Percentiles rank a stretch among this genome's conserved stretches.
phyloP scores from a whole-genome alignment of 768 basidiomycete genomes.

The Udeniomyces megalosporus region DNA sequence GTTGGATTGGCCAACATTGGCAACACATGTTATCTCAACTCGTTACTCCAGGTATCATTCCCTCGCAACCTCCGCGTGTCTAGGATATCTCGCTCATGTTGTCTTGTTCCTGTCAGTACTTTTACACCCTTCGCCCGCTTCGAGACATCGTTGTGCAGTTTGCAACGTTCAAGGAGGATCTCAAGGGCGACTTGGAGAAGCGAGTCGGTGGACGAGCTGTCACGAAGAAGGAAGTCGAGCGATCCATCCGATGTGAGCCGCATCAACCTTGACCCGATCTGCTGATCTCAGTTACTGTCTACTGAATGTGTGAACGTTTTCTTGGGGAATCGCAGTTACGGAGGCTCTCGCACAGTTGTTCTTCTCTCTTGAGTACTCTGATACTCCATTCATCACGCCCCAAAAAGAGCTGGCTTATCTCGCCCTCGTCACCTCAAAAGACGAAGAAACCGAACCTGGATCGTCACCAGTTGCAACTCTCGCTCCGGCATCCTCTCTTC shows the following conservation, averaged over 20 bases:
- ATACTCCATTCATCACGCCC: constrained; percentile 56
- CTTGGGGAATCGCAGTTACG: constrained; percentile 43
- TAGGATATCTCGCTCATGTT: too few relatives aligned
- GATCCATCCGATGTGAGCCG: constrained; percentile 64
- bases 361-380: constrained; percentile 51
- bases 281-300: not conserved
- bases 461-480: too few relatives aligned
- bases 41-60: constrained; percentile 48
- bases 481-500: not conserved
- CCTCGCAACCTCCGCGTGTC: too few relatives aligned
- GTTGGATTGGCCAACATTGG: constrained; percentile 76
- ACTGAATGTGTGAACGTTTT: not conserved
- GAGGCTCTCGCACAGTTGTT: constrained; percentile 63
- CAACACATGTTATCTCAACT: constrained; percentile 71
- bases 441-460: constrained; percentile 14
- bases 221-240: constrained; percentile 58
- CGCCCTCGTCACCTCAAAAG: constrained; percentile 68
- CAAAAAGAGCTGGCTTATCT: constrained; percentile 76
- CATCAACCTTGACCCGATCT: not conserved
- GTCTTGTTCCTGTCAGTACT: constrained; percentile 60
- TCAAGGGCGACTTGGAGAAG: constrained; percentile 44
- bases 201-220: constrained; percentile 77
- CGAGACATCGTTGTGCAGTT: constrained; percentile 51
- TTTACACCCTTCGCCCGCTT: constrained; percentile 86
- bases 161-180: constrained; percentile 60